phyloP scores from a whole-genome alignment of 2,329 filamentous ascomycete genomes.

The Tolypocladium endophyticum region DNA sequence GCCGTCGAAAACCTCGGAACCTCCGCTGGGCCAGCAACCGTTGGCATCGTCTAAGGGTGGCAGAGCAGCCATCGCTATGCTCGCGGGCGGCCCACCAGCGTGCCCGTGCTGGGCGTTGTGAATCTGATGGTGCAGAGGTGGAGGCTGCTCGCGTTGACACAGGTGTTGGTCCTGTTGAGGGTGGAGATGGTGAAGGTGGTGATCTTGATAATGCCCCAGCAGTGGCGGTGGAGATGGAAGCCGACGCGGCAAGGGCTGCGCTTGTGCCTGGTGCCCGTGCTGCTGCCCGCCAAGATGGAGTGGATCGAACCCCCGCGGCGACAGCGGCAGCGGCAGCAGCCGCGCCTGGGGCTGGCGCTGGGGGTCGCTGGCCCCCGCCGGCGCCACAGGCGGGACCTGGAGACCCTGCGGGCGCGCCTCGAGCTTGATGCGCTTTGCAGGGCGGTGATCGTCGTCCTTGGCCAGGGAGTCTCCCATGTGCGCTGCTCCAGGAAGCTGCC shows the following conservation, averaged over 20 bases:
- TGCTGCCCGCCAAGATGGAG: background rate
- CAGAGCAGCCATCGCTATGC: background rate
- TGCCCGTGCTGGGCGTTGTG: background rate
- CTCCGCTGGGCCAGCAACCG: background rate
- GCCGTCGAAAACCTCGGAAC: background rate
- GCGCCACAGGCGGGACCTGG: background rate
- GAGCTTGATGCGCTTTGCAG: conserved; percentile 13
- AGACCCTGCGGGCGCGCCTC: background rate
- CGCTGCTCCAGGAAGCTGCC: background rate
- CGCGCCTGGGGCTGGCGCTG: background rate
- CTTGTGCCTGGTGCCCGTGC: background rate
- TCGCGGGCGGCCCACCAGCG: background rate
- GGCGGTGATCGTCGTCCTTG: conserved; percentile 6
- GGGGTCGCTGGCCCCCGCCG: background rate
- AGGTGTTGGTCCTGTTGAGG: background rate
- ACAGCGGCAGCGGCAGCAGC: background rate
- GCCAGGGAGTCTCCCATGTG: conserved; percentile 8
- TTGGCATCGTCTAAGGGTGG: background rate
- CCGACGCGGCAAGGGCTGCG: background rate
- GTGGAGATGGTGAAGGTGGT: background rate
- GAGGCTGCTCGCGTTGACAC: background rate
- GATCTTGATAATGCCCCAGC: background rate
- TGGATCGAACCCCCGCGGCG: background rate
- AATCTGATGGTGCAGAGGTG: background rate
- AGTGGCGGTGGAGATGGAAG: background rate